Base-by-base conservation (phyloP, 1,284 basidiomycete genomes). In the Leccinum huronense region DNA sequence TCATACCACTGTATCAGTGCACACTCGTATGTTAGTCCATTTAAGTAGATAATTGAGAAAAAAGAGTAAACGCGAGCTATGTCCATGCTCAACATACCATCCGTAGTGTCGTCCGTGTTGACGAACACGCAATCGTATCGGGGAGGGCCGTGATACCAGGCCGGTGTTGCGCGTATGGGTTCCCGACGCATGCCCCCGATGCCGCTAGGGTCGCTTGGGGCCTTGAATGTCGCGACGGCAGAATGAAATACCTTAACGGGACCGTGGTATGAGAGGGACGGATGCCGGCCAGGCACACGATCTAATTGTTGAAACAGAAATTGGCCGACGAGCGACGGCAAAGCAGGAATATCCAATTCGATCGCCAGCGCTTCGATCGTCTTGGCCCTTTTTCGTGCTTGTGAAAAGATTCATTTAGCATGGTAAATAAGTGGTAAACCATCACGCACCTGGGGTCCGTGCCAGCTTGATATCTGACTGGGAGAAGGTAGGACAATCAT, bases 1-100 rank as follows among this genome's bases (percentile, higher is more conserved):
- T 67, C 57, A 36, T 64, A 67, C 65, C 65, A 67, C 2, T 56
- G 60, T 6, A 67, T 27, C 0, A 67, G n/a, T 9, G 42, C 40
- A 45, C 62, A 67, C 3, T 54, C 10, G 7, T 34, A 62, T 9
- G 23, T 31, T 30, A 42, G 3, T 2, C 59, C 36, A 10, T 58
- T 31, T 2, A 13, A 58, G 19, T 67, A 19, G 27, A 5, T 7
- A 48, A 64, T 58, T 30, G 56, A 63, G 11, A 63, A 63, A 27
- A 59, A 63, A 19, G n/a, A 27, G 6, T 19, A 19, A 8, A 51
- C 19, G 0, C 10, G 5, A 4, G 33, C 40, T 4, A 65, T 14
- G 1, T 63, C 57, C 60, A 63, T 63, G 40, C 57, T 19, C 1
- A 64, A 33, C 63, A 64, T 64, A 1, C 63, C 42, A 23, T 63